phyloP scores from a whole-genome alignment of 2,329 filamentous ascomycete species.

The Apiospora rasikravindrae region DNA sequence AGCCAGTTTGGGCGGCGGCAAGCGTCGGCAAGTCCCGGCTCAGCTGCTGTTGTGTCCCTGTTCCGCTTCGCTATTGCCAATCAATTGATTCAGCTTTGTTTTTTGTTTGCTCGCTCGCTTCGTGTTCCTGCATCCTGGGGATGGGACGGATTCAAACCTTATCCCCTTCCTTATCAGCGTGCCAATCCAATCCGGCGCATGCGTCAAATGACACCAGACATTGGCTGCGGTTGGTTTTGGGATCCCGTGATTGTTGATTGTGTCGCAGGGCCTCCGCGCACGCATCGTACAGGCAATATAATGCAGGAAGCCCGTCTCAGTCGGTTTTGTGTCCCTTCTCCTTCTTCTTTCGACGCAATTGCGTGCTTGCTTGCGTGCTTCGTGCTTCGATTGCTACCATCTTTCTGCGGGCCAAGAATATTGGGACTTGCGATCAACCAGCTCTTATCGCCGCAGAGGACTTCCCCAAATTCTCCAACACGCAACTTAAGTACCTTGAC shows the following conservation, averaged over 20 bases:
- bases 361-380: conserved; percentile 10
- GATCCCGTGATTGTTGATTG: background rate
- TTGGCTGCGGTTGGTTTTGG: background rate
- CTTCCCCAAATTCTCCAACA: background rate
- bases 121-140: too few relatives aligned
- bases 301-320: background rate
- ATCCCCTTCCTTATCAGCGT: background rate
- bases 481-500: background rate
- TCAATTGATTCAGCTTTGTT: background rate
- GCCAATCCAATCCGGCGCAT: background rate
- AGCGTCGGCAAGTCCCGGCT: background rate
- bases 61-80: background rate
- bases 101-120: too few relatives aligned
- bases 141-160: conserved; percentile 2
- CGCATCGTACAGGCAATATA: background rate
- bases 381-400: background rate
- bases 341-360: conserved; percentile 2
- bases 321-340: background rate
- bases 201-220: background rate
- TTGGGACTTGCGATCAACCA: background rate
- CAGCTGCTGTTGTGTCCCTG: background rate
- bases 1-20: background rate
- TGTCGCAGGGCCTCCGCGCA: background rate
- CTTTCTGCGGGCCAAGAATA: background rate
- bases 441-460: background rate